Conservation (phyloP, 2,329 filamentous ascomycete genomes). For the Pyrenochaeta sp. region DNA sequence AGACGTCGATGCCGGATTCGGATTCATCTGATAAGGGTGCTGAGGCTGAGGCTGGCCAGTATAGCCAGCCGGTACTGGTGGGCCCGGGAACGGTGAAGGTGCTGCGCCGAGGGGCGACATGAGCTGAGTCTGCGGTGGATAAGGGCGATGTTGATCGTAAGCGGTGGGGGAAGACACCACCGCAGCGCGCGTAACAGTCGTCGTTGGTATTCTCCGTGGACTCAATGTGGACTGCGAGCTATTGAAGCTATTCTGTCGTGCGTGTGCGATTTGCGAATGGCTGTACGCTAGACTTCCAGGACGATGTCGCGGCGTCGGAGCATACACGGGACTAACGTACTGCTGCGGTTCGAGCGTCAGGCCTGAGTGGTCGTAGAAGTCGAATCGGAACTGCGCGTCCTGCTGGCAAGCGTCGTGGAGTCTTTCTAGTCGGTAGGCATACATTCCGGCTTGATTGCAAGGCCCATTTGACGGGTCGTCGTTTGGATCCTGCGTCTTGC, state of each 20-base stretch:
- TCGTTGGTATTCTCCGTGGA: conserved; percentile 15
- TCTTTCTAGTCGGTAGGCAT: conserved; percentile 34
- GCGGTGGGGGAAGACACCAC: conserved; percentile 6
- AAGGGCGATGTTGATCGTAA: conserved; percentile 10
- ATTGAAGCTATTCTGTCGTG: conserved; percentile 22
- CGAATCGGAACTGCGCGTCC: conserved; percentile 30
- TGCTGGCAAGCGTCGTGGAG: conserved; percentile 28
- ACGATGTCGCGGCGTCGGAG: conserved; percentile 22
- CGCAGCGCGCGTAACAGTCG: conserved; percentile 2
- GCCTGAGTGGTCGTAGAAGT: conserved; percentile 44
- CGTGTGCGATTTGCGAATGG: conserved; percentile 5
- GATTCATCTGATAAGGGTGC: conserved; percentile 6
- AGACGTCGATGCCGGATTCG: conserved; percentile 1
- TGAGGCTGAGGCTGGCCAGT: conserved; percentile 3
- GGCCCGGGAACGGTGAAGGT: conserved; percentile 4
- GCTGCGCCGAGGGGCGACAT: conserved; percentile 4
- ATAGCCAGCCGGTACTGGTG: conserved; percentile 3
- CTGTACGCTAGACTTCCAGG: conserved; percentile 12
- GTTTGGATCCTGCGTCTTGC: not conserved
- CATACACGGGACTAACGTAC: conserved; percentile 22
- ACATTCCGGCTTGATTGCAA: conserved; percentile 33
- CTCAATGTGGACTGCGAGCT: conserved; percentile 21
- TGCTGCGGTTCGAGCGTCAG: conserved; percentile 22
- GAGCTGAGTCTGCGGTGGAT: not conserved
- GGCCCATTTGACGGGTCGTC: not conserved